Conservation (phyloP, 176 grass and related monocot species). For the Thalia dealbata region DNA sequence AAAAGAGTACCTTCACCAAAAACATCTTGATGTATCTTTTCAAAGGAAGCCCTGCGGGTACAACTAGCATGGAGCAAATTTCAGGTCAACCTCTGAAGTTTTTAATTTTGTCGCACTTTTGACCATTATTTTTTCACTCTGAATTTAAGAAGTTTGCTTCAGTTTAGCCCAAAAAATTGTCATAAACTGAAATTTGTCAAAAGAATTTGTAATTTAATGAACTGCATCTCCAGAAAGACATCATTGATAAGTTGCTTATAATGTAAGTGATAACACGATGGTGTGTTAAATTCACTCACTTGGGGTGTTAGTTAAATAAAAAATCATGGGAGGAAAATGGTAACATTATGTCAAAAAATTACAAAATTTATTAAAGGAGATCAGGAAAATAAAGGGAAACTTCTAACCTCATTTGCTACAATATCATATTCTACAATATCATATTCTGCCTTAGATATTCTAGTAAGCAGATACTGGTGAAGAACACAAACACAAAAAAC, state of each 20-base stretch:
- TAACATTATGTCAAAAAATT: not conserved
- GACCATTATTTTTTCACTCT: not conserved
- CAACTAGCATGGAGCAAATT: too few species aligned
- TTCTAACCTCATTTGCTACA: slow-evolving; percentile 46
- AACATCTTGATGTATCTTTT: not conserved
- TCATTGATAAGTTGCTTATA: not conserved
- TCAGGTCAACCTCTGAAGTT: too few species aligned
- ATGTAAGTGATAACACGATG: too few species aligned
- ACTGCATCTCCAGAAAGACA: not conserved
- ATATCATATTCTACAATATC: not conserved
- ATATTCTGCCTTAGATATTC: not conserved
- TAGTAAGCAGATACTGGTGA: not conserved
- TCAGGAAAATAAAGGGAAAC: slow-evolving; percentile 14
- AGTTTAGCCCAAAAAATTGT: too few species aligned
- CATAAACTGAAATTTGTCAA: too few species aligned
- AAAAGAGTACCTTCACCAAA: not conserved
- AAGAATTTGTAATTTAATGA: not conserved
- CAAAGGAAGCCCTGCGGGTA: too few species aligned
- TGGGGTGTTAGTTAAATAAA: not conserved
- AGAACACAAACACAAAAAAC: not conserved
- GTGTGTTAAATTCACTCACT: not conserved
- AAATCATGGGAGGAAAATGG: not conserved
- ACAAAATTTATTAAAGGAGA: not conserved
- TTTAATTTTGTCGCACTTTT: too few species aligned
- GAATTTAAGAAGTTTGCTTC: not conserved